phyloP scores from a whole-genome alignment of 129 eudicot species.

The Flaveria sonorensis region DNA sequence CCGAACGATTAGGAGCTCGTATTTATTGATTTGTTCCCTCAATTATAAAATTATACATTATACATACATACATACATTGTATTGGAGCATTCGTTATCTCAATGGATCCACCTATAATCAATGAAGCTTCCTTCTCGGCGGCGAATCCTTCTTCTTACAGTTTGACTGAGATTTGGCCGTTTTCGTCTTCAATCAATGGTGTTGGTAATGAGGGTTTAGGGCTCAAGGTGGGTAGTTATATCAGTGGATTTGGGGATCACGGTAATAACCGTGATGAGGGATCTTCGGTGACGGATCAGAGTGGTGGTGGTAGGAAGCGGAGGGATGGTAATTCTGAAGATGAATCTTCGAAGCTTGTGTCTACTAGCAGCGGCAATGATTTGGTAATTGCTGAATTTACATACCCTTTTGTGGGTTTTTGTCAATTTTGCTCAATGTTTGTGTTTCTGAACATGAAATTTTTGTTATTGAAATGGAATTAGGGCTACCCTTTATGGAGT shows the following conservation, averaged over 20 bases:
- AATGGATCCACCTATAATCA: conserved; percentile 88
- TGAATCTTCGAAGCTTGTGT: conserved; percentile 58
- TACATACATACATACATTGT: neutral
- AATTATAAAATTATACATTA: neutral
- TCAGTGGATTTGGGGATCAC: conserved; percentile 44
- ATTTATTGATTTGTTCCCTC: conserved; percentile 15
- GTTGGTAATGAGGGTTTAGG: conserved; percentile 46
- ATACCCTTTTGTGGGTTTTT: neutral
- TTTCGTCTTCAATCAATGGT: conserved; percentile 39
- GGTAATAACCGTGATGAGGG: conserved; percentile 48
- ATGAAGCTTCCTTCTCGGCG: conserved; percentile 66
- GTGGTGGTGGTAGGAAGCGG: conserved; percentile 55
- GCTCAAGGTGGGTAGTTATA: conserved; percentile 47
- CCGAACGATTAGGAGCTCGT: conserved; percentile 24
- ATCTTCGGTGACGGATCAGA: conserved; percentile 84
- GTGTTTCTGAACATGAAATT: neutral
- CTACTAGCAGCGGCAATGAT: conserved; percentile 59
- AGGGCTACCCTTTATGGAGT: neutral
- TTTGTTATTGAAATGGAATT: neutral
- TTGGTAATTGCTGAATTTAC: conserved; percentile 42
- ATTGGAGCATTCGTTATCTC: neutral
- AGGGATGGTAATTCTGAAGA: conserved; percentile 57
- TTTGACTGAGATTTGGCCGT: conserved; percentile 80
- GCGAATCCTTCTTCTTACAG: conserved; percentile 82
- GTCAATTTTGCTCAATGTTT: neutral